Base-by-base conservation (phyloP, 768 basidiomycete species). In the Lentinula lateritia region DNA sequence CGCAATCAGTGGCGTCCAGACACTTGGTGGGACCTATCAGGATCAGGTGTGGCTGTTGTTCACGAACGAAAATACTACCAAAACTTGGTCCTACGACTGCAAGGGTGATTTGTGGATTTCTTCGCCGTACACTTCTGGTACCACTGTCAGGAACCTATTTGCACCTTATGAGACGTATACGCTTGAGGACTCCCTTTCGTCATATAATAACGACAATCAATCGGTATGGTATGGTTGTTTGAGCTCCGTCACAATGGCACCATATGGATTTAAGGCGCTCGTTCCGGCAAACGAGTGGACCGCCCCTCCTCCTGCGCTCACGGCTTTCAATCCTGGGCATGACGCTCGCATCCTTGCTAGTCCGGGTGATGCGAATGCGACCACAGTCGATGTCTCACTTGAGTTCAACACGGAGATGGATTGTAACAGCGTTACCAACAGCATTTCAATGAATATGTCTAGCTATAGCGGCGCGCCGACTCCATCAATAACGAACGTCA, bases 271-370 rank as follows among this genome's bases (percentile, higher is more conserved):
- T 81, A 94, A 95, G 72, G 86, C 84, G 0, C 78, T 94, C 18
- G 92, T 97, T 7, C 91, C 90, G 0, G 43, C 62, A 0, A 66
- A 62, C 0, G 78, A 88, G 64, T 97, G 93, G 92, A 75, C 84
- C 7, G 66, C 84, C 6, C 87, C 90, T 59, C 82, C 78, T 8
- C 90, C 94, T n/a, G 82, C 85, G 60, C 72, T 97, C 61, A 92
- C 92, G 18, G 84, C 83, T 59, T 96, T 96, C 73, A 70, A 73
- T 5, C 95, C 95, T 0, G 94, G 95, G 1, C 95, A 97, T 71
- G 95, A 97, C 67, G 80, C 85, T 41, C 89, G 95, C 43, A 75
- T 93, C 39, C 71, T 78, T 18, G 70, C 72, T 13, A 80, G 80
- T n/a, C 71, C 80, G 20, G 75, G 82, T 60, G 85, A 84, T 28